These are phyloP conservation scores for Ottelia alismoides DNA, from an alignment of 106 monocot species.

Conservation along the genomic window DNA sequence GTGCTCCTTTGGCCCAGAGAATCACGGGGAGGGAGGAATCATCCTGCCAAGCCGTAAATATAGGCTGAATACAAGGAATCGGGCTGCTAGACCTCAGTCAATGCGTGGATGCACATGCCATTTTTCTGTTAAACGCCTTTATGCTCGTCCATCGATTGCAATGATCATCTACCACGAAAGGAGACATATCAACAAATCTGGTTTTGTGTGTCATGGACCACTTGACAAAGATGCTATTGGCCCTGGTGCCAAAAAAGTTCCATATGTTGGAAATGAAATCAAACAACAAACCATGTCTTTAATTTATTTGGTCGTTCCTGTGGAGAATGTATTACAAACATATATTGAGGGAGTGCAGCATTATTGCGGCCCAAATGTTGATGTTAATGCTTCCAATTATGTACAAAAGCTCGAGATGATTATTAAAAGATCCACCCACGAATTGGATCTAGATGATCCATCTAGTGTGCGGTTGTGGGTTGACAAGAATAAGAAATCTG, in stretches of 20 bases:
- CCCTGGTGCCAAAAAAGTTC: conserved; percentile 73
- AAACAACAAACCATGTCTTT: conserved; percentile 94
- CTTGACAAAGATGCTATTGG: conserved; percentile 93
- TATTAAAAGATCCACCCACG: conserved; percentile 93
- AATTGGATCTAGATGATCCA: conserved; percentile 87
- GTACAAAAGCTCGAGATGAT: conserved; percentile 95
- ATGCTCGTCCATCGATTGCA: conserved; percentile 71
- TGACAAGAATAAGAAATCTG: conserved; percentile 86
- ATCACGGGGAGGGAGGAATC: conserved; percentile 85
- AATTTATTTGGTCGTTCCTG: conserved; percentile 86
- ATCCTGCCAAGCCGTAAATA: conserved; percentile 78
- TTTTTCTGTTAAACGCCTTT: conserved; percentile 78
- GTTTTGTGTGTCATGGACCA: conserved; percentile 86
- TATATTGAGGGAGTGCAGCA: conserved; percentile 90
- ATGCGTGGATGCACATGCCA: conserved; percentile 97
- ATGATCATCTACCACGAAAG: conserved; percentile 92
- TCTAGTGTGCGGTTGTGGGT: conserved; percentile 91
- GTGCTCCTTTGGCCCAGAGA: conserved; percentile 99
- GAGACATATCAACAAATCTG: conserved; percentile 88
- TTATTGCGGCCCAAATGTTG: conserved; percentile 67
- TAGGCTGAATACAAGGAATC: conserved; percentile 89
- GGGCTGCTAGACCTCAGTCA: conserved; percentile 90
- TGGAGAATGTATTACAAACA: conserved; percentile 87
- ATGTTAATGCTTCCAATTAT: conserved; percentile 74
- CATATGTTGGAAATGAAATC: conserved; percentile 76